Percentiles rank a stretch among this genome's conserved stretches.
Conservation (phyloP, 2,329 filamentous ascomycete genomes). For the Arthrinium phaeospermum region DNA sequence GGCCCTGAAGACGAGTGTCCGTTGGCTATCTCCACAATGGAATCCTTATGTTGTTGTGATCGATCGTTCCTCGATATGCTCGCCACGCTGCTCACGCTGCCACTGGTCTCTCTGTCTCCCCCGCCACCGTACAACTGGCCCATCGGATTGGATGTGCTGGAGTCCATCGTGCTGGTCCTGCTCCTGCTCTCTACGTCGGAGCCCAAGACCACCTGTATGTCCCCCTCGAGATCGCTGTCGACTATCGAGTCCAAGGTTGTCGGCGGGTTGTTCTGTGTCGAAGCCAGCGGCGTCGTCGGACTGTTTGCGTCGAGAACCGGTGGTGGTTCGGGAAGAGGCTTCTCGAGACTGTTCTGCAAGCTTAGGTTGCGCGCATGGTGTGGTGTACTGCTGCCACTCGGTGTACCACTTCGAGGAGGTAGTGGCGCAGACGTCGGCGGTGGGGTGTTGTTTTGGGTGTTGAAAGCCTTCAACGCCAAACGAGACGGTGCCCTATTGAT, state of each 20-base stretch:
- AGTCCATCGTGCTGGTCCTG: slow-evolving; percentile 55
- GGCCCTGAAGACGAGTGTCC: slow-evolving; percentile 62
- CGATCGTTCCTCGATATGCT: slow-evolving; percentile 49
- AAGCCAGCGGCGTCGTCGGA: slow-evolving; percentile 37
- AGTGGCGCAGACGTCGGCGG: slow-evolving; percentile 28
- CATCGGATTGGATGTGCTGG: slow-evolving; percentile 36
- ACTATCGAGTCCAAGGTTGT: slow-evolving; percentile 40
- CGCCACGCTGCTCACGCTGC: slow-evolving; percentile 50
- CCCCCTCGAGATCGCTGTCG: slow-evolving; percentile 35
- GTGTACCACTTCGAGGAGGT: slow-evolving; percentile 22
- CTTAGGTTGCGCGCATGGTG: slow-evolving; percentile 62
- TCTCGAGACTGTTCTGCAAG: slow-evolving; percentile 62
- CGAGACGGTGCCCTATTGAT: slow-evolving; percentile 52
- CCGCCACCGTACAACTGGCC: slow-evolving; percentile 46
- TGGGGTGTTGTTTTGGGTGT: slow-evolving; percentile 27
- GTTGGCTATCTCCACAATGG: slow-evolving; percentile 56
- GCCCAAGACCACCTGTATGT: slow-evolving; percentile 33
- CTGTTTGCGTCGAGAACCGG: slow-evolving; percentile 42
- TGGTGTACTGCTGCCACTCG: slow-evolving; percentile 21
- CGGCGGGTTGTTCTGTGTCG: slow-evolving; percentile 20
- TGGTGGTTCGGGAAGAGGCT: slow-evolving; percentile 60
- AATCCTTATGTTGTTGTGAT: slow-evolving; percentile 49
- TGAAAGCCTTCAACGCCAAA: slow-evolving; percentile 43
- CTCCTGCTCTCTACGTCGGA: slow-evolving; percentile 10
- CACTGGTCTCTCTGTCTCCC: slow-evolving; percentile 46